Evolutionary conservation across 176 grass and related monocot genomes (phyloP), one percentile per base, ranked within the genome.

Genomic region (Ananas comosus): DNA sequence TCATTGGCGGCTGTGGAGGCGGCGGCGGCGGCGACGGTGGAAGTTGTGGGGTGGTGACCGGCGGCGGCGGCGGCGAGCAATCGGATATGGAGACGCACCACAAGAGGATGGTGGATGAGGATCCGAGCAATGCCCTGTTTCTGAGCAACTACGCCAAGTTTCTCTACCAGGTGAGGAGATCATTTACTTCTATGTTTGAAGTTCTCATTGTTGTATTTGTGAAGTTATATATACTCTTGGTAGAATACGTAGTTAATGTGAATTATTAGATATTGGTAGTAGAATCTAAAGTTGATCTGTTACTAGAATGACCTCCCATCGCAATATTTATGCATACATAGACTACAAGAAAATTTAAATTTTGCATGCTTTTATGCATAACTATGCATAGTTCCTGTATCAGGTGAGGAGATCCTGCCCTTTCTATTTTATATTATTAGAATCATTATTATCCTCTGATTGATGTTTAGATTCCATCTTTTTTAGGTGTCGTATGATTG

Each of bases 71-170:
- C 13, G 86, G 81, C 6, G 81, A 90, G 49, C 51, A 48, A 0
- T 97, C 89, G 4, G 84, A 82, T 64, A 79, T 85, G 13, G 93
- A 97, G 84, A 73, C 52, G 22, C 79, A 86, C 70, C 88, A 97
- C 76, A 97, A 88, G 77, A 90, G 53, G 71, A 89, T 97, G 89
- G 83, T 92, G 66, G 89, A 93, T 23, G 83, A 92, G 27, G 80
- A 97, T 65, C 94, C 94, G 1, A 81, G 73, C 53, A 78, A 90
- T 75, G 83, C 86, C n/a, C 83, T 97, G 70, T 80, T 93, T 79
- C 10, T 97, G 67, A 76, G 84, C 51, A 97, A 97, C 53, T 97
- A 93, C 6, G 89, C 86, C 10, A 51, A 85, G 22, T 97, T 90
- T 70, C 89, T 97, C 53, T 80, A 88, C 64, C 86, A 90, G 92